A percentile compares a stretch with the other conserved stretches of the same genome.
Evolutionary conservation across 176 grass and related monocot genomes (phyloP).

Genomic region (Avena insularis): DNA sequence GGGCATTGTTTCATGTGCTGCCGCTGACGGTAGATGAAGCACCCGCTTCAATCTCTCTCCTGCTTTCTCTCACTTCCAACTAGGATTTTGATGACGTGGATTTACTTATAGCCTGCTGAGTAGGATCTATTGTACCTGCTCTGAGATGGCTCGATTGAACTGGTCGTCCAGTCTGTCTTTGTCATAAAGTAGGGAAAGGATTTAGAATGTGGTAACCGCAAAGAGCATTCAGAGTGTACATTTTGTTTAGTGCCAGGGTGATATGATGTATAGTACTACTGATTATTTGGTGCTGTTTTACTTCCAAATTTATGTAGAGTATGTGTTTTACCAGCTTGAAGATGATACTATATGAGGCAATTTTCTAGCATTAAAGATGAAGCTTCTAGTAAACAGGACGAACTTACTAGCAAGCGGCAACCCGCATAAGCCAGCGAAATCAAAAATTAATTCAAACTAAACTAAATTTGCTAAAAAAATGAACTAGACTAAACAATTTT

Average conservation of each 20-base stretch:
- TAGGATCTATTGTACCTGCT: neutral
- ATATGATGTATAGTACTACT: no score
- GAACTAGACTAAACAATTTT: no score
- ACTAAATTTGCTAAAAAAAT: no score
- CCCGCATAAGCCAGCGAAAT: no score
- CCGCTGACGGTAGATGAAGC: neutral
- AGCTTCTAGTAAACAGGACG: neutral
- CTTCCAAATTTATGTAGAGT: neutral
- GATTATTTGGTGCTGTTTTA: neutral
- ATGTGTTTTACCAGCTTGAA: neutral
- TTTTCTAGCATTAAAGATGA: conserved; percentile 1
- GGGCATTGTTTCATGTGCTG: no score
- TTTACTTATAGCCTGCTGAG: neutral
- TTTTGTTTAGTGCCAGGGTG: neutral
- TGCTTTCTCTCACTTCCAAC: neutral
- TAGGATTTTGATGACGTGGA: neutral
- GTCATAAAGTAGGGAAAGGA: neutral
- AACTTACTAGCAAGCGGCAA: neutral
- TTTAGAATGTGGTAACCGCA: neutral
- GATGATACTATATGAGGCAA: neutral
- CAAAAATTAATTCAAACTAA: no score
- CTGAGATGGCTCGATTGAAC: neutral
- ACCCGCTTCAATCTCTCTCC: neutral
- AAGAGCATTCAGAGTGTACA: conserved; percentile 6
- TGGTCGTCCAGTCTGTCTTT: neutral